These are phyloP conservation scores for Lumnitzera racemosa DNA, from an alignment of 345 rosid genomes.

Conservation along the genomic window DNA sequence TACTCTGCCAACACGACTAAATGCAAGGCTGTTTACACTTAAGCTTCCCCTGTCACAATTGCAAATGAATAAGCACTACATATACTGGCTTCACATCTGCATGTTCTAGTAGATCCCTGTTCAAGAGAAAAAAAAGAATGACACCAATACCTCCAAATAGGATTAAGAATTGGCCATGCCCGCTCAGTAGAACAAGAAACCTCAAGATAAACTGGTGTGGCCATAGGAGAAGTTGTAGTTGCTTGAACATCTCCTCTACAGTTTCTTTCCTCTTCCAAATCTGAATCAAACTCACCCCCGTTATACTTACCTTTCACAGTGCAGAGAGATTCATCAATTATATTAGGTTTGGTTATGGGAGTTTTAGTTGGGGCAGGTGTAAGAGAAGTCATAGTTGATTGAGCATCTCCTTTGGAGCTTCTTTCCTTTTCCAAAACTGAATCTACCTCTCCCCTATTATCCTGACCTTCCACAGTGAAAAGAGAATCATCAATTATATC, in stretches of 20 bases:
- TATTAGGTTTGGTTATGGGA: not conserved
- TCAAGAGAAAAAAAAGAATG: conserved; percentile 5
- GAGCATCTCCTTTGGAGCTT: too few species aligned
- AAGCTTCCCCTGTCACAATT: conserved; percentile 44
- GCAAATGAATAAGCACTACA: conserved; percentile 5
- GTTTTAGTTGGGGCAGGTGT: too few species aligned
- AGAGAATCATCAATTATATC: too few species aligned
- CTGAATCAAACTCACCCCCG: not conserved
- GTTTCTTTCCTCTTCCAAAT: not conserved
- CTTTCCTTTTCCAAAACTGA: too few species aligned
- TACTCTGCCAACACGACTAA: conserved; percentile 19
- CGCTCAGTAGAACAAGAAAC: conserved; percentile 7
- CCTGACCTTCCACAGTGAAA: too few species aligned
- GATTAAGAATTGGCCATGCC: conserved; percentile 45
- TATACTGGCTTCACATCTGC: not conserved
- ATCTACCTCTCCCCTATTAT: too few species aligned
- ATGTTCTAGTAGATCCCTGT: not conserved
- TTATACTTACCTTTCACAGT: not conserved
- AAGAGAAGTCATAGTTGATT: too few species aligned
- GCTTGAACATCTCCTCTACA: conserved; percentile 16
- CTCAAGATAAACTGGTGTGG: conserved; percentile 6
- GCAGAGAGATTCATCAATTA: not conserved
- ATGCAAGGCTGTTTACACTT: conserved; percentile 13
- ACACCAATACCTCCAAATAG: conserved; percentile 54
- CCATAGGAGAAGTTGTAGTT: not conserved